phyloP scores from a whole-genome alignment of 2,329 filamentous ascomycete genomes.

The Xylariaceae sp. region DNA sequence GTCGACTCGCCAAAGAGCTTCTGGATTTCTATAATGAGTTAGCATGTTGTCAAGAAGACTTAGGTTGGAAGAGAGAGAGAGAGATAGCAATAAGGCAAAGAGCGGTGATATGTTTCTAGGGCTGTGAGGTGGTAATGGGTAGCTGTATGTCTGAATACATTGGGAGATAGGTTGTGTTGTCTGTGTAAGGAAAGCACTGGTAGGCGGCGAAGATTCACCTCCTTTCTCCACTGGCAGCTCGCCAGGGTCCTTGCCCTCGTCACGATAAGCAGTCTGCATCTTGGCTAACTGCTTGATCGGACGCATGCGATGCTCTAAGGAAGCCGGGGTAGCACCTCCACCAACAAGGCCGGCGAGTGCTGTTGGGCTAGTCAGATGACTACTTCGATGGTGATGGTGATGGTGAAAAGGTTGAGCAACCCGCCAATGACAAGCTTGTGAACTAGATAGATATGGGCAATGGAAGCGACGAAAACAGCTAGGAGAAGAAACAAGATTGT shows the following conservation, averaged over 20 bases:
- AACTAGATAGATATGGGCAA: background rate
- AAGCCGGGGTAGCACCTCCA: conserved; percentile 55
- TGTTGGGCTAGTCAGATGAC: conserved; percentile 17
- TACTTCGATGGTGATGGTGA: background rate
- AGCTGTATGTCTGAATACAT: background rate
- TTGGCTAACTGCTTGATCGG: conserved; percentile 52
- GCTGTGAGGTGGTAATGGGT: background rate
- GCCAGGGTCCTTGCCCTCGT: conserved; percentile 43
- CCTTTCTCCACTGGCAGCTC: conserved; percentile 48
- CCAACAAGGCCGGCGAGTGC: conserved; percentile 34
- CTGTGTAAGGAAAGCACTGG: background rate
- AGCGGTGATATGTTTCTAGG: background rate
- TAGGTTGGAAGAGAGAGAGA: background rate
- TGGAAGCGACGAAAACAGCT: background rate
- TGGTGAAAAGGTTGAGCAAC: background rate
- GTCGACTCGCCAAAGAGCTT: conserved; percentile 67
- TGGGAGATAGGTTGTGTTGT: background rate
- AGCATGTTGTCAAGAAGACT: background rate
- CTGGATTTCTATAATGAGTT: conserved; percentile 59
- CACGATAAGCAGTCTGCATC: conserved; percentile 29
- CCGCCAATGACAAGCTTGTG: background rate
- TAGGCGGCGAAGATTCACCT: conserved; percentile 42
- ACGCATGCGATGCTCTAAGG: conserved; percentile 60
- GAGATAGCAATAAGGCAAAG: no score
- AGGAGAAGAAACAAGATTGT: background rate